Percentiles rank a stretch among this genome's conserved stretches.
Evolutionary conservation across 106 monocot genomes (phyloP).

Genomic region (Platanthera zijinensis): DNA sequence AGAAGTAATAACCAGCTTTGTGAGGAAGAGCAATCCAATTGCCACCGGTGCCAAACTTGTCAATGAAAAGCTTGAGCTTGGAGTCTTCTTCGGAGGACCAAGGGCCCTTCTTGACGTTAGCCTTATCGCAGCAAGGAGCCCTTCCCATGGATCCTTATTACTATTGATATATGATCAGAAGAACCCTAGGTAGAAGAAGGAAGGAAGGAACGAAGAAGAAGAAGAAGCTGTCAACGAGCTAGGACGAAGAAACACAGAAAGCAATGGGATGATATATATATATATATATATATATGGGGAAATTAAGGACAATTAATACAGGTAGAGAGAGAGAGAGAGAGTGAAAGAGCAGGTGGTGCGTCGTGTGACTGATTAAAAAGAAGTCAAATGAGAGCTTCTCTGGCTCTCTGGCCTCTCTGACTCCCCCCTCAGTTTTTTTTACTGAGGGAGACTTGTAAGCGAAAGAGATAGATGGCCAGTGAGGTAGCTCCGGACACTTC

Average conservation of each 20-base stretch:
- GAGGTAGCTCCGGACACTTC: not conserved
- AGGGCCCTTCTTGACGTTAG: slow-evolving; percentile 85
- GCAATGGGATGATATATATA: not conserved
- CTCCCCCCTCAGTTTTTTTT: too few relatives aligned
- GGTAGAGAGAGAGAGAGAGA: slow-evolving; percentile 2
- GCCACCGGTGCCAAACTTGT: slow-evolving; percentile 80
- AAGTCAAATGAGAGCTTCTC: slow-evolving; percentile 6
- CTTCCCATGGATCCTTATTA: slow-evolving; percentile 50
- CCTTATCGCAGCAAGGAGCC: slow-evolving; percentile 95
- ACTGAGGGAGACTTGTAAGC: not conserved
- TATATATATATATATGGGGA: not conserved
- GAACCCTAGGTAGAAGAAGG: not conserved
- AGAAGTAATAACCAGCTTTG: slow-evolving; percentile 53
- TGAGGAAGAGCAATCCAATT: slow-evolving; percentile 98
- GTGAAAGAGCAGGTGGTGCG: not conserved
- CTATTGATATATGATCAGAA: not conserved
- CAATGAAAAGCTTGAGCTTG: slow-evolving; percentile 84
- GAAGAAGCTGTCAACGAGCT: too few relatives aligned
- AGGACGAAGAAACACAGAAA: slow-evolving; percentile 2
- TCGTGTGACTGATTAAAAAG: not conserved
- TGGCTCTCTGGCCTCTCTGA: not conserved
- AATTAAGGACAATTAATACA: not conserved
- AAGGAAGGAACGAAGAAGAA: not conserved
- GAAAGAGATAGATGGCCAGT: slow-evolving; percentile 5
- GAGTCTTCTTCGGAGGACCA: slow-evolving; percentile 92